These are phyloP conservation scores for Pleurotus salmoneostramineus DNA, from an alignment of 768 basidiomycete genomes.

Conservation along the genomic window DNA sequence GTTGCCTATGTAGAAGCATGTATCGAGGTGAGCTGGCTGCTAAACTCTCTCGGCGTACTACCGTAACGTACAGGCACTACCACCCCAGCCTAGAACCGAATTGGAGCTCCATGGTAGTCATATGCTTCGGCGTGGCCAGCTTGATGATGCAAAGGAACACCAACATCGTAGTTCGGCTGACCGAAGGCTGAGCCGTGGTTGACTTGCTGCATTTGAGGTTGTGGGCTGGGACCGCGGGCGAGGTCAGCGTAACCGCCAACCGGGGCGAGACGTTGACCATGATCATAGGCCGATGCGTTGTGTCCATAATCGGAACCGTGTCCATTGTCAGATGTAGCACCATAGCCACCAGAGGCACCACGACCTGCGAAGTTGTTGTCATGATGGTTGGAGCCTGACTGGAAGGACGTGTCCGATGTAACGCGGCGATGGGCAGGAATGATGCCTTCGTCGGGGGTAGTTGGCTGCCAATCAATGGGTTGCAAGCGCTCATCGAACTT, in stretches of 20 bases:
- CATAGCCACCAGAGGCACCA: slow-evolving; percentile 20
- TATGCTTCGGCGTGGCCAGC: slow-evolving; percentile 32
- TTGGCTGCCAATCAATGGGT: slow-evolving; percentile 88
- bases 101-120: slow-evolving; percentile 22
- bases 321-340: slow-evolving; percentile 25
- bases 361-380: slow-evolving; percentile 17
- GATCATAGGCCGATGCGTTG: slow-evolving; percentile 41
- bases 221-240: slow-evolving; percentile 69
- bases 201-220: slow-evolving; percentile 60
- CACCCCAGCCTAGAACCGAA: neutral
- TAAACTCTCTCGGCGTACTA: neutral
- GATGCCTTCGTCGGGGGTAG: slow-evolving; percentile 42
- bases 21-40: neutral
- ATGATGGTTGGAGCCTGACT: slow-evolving; percentile 44
- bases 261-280: slow-evolving; percentile 46
- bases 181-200: slow-evolving; percentile 43
- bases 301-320: slow-evolving; percentile 23
- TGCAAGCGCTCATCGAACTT: slow-evolving; percentile 82
- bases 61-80: slow-evolving; percentile 2
- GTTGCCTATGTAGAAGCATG: neutral
- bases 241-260: slow-evolving; percentile 83
- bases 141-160: slow-evolving; percentile 62
- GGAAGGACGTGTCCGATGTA: slow-evolving; percentile 63
- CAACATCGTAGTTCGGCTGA: slow-evolving; percentile 44
- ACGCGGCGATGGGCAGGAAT: slow-evolving; percentile 49